Conservation (phyloP, 352 stramenopile genomes). For the Globisporangium sylvaticum region DNA sequence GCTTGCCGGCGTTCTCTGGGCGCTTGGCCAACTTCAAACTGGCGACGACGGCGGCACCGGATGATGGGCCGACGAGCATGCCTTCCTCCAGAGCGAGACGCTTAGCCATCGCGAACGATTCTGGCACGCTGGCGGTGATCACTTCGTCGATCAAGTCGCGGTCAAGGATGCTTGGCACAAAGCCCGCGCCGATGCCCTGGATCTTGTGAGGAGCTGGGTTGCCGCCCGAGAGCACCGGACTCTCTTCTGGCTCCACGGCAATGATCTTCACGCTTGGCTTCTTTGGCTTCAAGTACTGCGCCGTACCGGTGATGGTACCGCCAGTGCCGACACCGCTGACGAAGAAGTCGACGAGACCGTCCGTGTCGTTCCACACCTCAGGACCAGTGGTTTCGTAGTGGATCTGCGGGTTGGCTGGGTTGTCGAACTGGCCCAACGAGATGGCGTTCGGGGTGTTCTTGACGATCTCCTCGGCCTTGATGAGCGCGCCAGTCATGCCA, state of each 20-base stretch:
- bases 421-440: constrained; percentile 95
- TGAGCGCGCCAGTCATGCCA: constrained; percentile 75
- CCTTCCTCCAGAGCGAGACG: constrained; percentile 81
- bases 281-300: constrained; percentile 84
- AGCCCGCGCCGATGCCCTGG: constrained; percentile 82
- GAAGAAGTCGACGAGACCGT: constrained; percentile 85
- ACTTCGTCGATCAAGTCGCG: constrained; percentile 88
- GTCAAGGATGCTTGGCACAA: constrained; percentile 76
- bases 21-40: constrained; percentile 78
- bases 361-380: constrained; percentile 88
- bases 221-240: constrained; percentile 74
- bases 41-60: constrained; percentile 81
- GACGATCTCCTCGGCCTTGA: constrained; percentile 77
- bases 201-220: constrained; percentile 84
- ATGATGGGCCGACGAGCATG: constrained; percentile 84
- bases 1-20: constrained; percentile 81
- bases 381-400: constrained; percentile 87
- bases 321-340: constrained; percentile 86
- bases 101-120: constrained; percentile 87
- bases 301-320: constrained; percentile 84
- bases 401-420: constrained; percentile 94
- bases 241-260: constrained; percentile 82
- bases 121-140: constrained; percentile 71
- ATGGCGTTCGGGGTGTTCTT: constrained; percentile 72
- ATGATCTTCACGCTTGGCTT: constrained; percentile 82